Base-by-base conservation (phyloP, 2,329 filamentous ascomycete species). In the Nemania bipapillata region DNA sequence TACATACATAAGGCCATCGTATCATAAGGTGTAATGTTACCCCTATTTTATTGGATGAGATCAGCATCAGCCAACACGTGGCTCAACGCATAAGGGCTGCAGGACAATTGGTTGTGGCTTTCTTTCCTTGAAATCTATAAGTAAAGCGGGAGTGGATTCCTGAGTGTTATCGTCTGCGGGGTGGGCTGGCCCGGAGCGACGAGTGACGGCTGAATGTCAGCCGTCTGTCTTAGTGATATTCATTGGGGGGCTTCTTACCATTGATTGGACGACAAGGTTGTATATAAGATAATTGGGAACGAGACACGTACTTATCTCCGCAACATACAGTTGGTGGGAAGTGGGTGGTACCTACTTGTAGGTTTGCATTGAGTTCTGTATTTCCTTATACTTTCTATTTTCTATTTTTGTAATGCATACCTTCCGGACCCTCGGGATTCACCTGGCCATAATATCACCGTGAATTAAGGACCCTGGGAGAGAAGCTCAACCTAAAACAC, bases 1-100 rank as follows among this genome's bases (percentile, higher is more conserved):
- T n/a, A n/a, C n/a, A n/a, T n/a, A n/a, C n/a, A n/a, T n/a, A n/a
- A 45, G 40, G 17, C 17, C 15, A 7, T 20, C 28, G 24, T 24
- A 35, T 55, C 20, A 35, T 54, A 32, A 56, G 11, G 3, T 40
- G 53, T 40, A 20, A 35, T 15, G 28, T 50, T 12, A 28, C 15
- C 28, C 12, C 8, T 5, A 40, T 28, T 24, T 56, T 3, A 56
- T 52, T 61, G 56, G 42, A 49, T 30, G 15, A 35, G 7, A 50
- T 15, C 42, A 45, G 28, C 7, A 35, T 15, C 20, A 50, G 64
- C 24, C 42, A 26, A 35, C 64, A 63, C 64, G 64, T 66, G 64
- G 58, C 17, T 22, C n/a, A 47, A 47, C n/a, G 28, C 56, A 35
- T 22, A n/a, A 47, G n/a, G 49, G 55, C 50, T 22, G 50, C 47